Evolutionary conservation across 73 alveolate genomes (phyloP).

Genomic region (Paramecium sexaurelia): DNA sequence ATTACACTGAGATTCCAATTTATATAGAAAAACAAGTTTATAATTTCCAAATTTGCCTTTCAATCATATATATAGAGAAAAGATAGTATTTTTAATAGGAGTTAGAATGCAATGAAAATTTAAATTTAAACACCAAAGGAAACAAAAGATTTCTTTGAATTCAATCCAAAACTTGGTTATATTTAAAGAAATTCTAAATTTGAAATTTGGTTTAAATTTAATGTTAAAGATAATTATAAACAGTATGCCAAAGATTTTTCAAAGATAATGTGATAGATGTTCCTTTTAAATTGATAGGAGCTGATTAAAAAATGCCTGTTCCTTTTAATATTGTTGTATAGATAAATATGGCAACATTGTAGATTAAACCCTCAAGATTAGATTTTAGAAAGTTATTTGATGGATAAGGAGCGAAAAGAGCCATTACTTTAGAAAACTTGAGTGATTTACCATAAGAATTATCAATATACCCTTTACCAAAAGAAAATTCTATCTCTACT

Average conservation of each 20-base stretch:
- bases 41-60: slow-evolving; percentile 88
- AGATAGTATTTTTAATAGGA: slow-evolving; percentile 90
- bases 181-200: slow-evolving; percentile 92
- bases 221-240: slow-evolving; percentile 79
- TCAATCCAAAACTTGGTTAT: slow-evolving; percentile 97
- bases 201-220: slow-evolving; percentile 95
- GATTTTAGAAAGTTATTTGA: slow-evolving; percentile 86
- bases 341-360: slow-evolving; percentile 77
- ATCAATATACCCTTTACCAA: slow-evolving; percentile 93
- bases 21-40: slow-evolving; percentile 90
- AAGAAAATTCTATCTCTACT: slow-evolving; percentile 87
- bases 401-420: slow-evolving; percentile 87
- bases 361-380: slow-evolving; percentile 80
- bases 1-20: slow-evolving; percentile 96
- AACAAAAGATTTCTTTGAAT: slow-evolving; percentile 90
- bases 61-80: slow-evolving; percentile 95
- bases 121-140: slow-evolving; percentile 91
- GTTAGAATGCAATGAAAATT: slow-evolving; percentile 91
- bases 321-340: slow-evolving; percentile 72
- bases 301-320: slow-evolving; percentile 90
- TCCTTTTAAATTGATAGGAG: slow-evolving; percentile 86
- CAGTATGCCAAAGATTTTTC: slow-evolving; percentile 73
- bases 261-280: slow-evolving; percentile 73
- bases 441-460: slow-evolving; percentile 91
- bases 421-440: slow-evolving; percentile 84